Evolutionary conservation across 305 asterid species (phyloP).

Genomic region (Solanum chacoense): DNA sequence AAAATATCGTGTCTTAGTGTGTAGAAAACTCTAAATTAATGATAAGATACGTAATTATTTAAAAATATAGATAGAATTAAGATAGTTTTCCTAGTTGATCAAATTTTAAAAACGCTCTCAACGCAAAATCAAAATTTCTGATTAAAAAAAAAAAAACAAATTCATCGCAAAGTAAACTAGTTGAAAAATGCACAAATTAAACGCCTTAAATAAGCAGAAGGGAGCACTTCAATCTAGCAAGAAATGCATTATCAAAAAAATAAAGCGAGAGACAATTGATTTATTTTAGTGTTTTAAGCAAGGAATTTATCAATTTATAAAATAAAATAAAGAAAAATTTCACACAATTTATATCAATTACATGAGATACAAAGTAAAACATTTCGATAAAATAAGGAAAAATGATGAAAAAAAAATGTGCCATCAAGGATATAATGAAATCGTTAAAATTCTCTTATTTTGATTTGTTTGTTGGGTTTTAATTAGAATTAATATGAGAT

Average conservation of each 20-base stretch:
- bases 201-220: too few relatives aligned
- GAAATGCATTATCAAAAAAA: too few relatives aligned
- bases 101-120: too few relatives aligned
- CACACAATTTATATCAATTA: not conserved
- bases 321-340: not conserved
- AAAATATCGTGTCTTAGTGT: too few relatives aligned
- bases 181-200: too few relatives aligned
- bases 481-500: too few relatives aligned
- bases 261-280: not conserved
- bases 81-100: too few relatives aligned
- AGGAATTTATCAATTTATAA: not conserved
- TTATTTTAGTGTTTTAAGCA: not conserved
- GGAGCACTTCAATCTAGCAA: too few relatives aligned
- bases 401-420: not conserved
- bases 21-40: not conserved
- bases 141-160: too few relatives aligned
- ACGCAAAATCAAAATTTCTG: too few relatives aligned
- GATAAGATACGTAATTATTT: not conserved
- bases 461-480: not conserved
- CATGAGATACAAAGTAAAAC: not conserved
- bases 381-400: not conserved
- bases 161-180: too few relatives aligned
- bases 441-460: not conserved
- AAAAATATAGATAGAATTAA: too few relatives aligned
- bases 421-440: not conserved